Base-by-base conservation (phyloP, 2,329 filamentous ascomycete species). In the Didymella lethalis region DNA sequence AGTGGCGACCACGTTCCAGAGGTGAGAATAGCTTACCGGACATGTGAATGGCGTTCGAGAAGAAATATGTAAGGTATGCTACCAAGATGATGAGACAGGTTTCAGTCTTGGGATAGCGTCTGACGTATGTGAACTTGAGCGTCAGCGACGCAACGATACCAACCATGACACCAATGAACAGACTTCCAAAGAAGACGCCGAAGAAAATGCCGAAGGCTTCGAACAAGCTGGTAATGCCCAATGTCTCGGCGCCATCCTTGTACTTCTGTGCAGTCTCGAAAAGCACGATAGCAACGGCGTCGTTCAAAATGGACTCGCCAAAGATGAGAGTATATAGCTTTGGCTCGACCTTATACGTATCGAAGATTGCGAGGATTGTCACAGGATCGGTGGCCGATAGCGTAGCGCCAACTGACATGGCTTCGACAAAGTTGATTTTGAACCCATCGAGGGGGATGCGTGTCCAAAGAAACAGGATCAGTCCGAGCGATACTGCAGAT, bases 241-340 rank as follows among this genome's bases (percentile, higher is more conserved):
- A 83, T 6, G 67, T 70, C 64, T 88, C 87, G 14, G 86, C 86
- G 26, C 90, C 91, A 63, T 89, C 88, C 75, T 89, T 93, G 78
- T 97, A 97, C 76, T 91, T 90, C 76, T 97, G 94, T 11, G 95
- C 95, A 4, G 95, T 97, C 81, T 99, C 94, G 79, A 99, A 99
- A 67, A 99, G 87, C 73, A 99, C 95, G 77, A 99, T 99, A 65
- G 95, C 95, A 73, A 99, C 94, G 44, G 95, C 95, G 81, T 99
- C 95, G 77, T 99, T 99, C 55, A 99, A 82, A 61, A 99, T 98
- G 7, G 94, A 96, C 80, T 99, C 95, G 75, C 95, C 95, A 77
- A 99, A 99, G 67, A 99, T 99, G 76, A 99, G 89, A 29, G 95
- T 99, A 80, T 99, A 99, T 18, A 99, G 86, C 80, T 98, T 98